phyloP scores from a whole-genome alignment of 345 rosid species.

The Boechera divaricarpa region DNA sequence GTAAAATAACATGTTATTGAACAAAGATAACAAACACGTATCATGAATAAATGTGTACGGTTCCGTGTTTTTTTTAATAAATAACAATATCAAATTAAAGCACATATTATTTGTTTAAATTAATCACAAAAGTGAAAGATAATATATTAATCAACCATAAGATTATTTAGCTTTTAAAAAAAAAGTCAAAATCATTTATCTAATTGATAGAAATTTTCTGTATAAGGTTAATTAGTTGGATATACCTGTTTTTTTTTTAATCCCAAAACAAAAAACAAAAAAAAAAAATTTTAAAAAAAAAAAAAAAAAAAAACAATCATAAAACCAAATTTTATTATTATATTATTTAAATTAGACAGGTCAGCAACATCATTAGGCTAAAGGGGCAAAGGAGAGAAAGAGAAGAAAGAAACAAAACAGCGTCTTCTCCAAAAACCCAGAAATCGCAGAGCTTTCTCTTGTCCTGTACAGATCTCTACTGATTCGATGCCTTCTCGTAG shows the following conservation, averaged over 20 bases:
- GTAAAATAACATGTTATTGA: background rate
- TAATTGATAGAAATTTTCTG: too few relatives aligned
- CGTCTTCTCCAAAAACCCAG: constrained; percentile 12
- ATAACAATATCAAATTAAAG: background rate
- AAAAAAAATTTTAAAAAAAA: background rate
- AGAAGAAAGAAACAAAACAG: background rate
- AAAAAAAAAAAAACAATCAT: background rate
- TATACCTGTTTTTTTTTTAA: too few relatives aligned
- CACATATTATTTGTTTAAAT: background rate
- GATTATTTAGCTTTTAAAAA: background rate
- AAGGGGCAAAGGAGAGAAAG: background rate
- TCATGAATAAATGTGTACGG: background rate
- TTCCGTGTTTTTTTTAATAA: background rate
- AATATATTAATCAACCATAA: background rate
- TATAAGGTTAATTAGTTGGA: too few relatives aligned
- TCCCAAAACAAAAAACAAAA: background rate
- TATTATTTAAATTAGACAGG: constrained; percentile 21
- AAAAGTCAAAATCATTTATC: background rate
- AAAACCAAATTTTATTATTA: background rate
- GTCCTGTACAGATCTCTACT: constrained; percentile 29
- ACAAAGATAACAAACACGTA: background rate
- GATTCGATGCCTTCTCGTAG: constrained; percentile 82
- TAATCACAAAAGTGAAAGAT: background rate
- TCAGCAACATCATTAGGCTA: constrained; percentile 12
- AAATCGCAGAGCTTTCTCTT: constrained; percentile 14